A percentile compares a stretch with the other conserved stretches of the same genome.
These are phyloP conservation scores for Tetraselmis striata DNA, from an alignment of 139 green algal genomes.

Conservation along the genomic window DNA sequence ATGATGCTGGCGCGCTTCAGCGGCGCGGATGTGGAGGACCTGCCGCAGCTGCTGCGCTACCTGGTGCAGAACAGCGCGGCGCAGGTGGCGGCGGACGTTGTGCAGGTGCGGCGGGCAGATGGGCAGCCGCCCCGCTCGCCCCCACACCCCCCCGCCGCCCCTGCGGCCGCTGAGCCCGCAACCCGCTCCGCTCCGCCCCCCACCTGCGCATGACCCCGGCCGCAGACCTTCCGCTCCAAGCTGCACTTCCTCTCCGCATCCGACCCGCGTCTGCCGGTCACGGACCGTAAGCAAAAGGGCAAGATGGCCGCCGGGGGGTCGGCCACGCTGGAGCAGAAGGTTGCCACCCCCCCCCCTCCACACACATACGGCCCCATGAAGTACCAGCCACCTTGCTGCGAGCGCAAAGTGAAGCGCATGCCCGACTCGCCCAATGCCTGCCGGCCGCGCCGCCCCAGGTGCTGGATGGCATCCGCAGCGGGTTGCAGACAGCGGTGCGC, in stretches of 20 bases:
- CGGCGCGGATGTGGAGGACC: slow-evolving; percentile 18
- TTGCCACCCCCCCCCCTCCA: too few species aligned
- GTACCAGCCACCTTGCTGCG: too few species aligned
- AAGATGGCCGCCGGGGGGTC: not conserved
- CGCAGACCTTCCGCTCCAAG: slow-evolving; percentile 2
- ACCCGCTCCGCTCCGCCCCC: too few species aligned
- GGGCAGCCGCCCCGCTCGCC: too few species aligned
- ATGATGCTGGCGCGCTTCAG: slow-evolving; percentile 22
- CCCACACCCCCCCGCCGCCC: too few species aligned
- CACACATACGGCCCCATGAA: too few species aligned
- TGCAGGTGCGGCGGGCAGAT: not conserved
- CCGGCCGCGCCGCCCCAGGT: too few species aligned
- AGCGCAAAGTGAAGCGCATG: too few species aligned
- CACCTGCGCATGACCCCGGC: too few species aligned
- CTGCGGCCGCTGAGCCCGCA: too few species aligned
- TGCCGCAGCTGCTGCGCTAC: slow-evolving; percentile 28
- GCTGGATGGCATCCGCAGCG: slow-evolving; percentile 22
- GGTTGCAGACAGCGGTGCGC: slow-evolving; percentile 18
- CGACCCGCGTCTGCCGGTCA: slow-evolving; percentile 23
- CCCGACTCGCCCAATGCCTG: too few species aligned
- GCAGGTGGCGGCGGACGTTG: not conserved
- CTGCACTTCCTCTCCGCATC: slow-evolving; percentile 17
- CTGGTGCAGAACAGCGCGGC: slow-evolving; percentile 21
- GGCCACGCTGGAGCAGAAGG: not conserved
- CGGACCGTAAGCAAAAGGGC: slow-evolving; percentile 26